Evolutionary conservation across 371 early-diverging fungal genomes (phyloP).

Genomic region (Mucor piriformis): DNA sequence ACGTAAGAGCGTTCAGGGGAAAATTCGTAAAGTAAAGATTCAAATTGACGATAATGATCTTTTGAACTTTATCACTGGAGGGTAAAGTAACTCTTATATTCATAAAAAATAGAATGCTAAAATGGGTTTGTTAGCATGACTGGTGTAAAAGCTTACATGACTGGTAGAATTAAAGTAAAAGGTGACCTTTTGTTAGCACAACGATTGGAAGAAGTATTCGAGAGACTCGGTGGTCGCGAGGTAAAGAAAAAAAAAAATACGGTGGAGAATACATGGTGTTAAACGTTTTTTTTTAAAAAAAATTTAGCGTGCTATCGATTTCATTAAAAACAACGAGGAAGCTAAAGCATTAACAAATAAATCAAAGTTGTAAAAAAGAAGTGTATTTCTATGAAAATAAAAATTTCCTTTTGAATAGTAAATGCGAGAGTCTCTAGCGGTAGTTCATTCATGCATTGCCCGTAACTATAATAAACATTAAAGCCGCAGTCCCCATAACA

Average conservation of each 20-base stretch:
- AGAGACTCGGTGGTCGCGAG: conserved; percentile 45
- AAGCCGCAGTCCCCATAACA: too few relatives aligned
- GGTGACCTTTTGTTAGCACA: conserved; percentile 53
- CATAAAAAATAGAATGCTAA: not conserved
- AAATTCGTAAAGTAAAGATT: conserved; percentile 39
- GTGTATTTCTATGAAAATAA: not conserved
- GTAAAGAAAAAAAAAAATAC: conserved; percentile 32
- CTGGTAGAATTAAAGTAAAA: conserved; percentile 44
- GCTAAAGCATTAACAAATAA: conserved; percentile 7
- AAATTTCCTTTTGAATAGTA: not conserved
- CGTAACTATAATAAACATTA: too few relatives aligned
- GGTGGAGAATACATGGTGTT: too few relatives aligned
- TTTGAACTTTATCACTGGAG: conserved; percentile 46
- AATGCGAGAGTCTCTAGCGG: too few relatives aligned
- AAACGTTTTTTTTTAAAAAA: not conserved
- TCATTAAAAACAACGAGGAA: conserved; percentile 41
- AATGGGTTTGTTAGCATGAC: conserved; percentile 32
- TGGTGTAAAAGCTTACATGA: conserved; percentile 53
- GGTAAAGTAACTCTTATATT: not conserved
- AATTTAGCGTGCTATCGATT: conserved; percentile 43
- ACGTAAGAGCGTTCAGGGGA: conserved; percentile 17
- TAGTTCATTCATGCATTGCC: too few relatives aligned
- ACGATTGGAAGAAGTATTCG: conserved; percentile 48
- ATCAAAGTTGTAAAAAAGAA: not conserved
- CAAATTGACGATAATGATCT: conserved; percentile 47